Conservation (phyloP, 2,329 filamentous ascomycete species). For the Alternaria sp. region DNA sequence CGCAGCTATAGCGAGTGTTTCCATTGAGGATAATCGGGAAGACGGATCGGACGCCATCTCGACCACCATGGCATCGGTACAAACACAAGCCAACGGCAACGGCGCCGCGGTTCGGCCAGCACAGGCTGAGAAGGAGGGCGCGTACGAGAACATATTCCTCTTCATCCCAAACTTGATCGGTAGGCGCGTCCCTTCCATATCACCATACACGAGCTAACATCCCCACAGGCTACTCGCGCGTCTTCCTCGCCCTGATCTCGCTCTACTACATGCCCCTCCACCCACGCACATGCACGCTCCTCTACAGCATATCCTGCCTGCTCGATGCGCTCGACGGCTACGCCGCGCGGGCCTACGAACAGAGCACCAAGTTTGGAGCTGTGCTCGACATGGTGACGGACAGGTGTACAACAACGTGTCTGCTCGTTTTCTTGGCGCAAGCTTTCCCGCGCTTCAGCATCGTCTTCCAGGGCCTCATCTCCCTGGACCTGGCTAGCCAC, state of each 20-base stretch:
- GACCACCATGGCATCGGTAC: slow-evolving; percentile 35
- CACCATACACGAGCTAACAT: slow-evolving; percentile 15
- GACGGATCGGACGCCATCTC: background rate
- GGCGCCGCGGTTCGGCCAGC: slow-evolving; percentile 34
- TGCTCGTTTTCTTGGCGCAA: slow-evolving; percentile 92
- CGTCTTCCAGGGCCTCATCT: slow-evolving; percentile 91
- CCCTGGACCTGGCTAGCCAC: slow-evolving; percentile 91
- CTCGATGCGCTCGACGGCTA: slow-evolving; percentile 95
- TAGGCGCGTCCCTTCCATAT: slow-evolving; percentile 29
- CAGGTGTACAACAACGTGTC: slow-evolving; percentile 92
- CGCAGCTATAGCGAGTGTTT: background rate
- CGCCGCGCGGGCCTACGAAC: slow-evolving; percentile 84
- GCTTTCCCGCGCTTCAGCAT: slow-evolving; percentile 95
- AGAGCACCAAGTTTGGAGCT: slow-evolving; percentile 93
- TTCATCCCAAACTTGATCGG: slow-evolving; percentile 62
- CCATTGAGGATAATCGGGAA: background rate
- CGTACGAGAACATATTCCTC: slow-evolving; percentile 62
- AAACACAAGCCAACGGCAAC: slow-evolving; percentile 38
- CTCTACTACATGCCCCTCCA: slow-evolving; percentile 99
- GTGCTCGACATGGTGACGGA: slow-evolving; percentile 99
- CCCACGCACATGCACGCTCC: slow-evolving; percentile 88
- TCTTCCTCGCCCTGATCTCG: slow-evolving; percentile 76
- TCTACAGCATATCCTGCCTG: slow-evolving; percentile 93
- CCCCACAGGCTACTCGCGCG: slow-evolving; percentile 55
- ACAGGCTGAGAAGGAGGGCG: slow-evolving; percentile 29